Evolutionary conservation across 75 land plant genomes (phyloP), one percentile per base, ranked within the genome.

Genomic region (Azolla pinnata): DNA sequence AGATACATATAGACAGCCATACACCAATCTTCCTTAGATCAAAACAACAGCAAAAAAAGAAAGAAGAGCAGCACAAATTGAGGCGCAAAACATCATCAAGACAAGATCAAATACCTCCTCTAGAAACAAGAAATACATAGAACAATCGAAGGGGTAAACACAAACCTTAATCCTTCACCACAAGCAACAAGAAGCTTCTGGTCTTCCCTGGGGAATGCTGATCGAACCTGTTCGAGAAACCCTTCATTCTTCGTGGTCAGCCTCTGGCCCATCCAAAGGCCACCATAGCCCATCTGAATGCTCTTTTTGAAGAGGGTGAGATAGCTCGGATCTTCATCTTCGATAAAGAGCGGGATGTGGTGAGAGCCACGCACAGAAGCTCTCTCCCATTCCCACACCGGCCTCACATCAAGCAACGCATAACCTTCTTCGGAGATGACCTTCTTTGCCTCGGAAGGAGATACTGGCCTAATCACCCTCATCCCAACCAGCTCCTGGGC

Each of bases 261-360:
- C 16, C 65, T 35, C 49, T 84, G 93, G 30, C 93, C 93, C 31
- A 87, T 79, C 93, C 93, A 88, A n/a, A 70, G 51, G 2, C 93
- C 93, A 48, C 82, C 80, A 66, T 81, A 84, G 26, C 93, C 93
- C 47, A 84, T 74, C 55, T 88, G 93, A 12, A 88, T 87, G 79
- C 81, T 79, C 46, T 84, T 88, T 72, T 79, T 88, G 46, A 88
- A 23, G 28, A 84, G 71, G 1, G 88, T 81, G 7, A 79, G 10
- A 29, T 60, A 70, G 14, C 78, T 65, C 24, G 65, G 47, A 51
- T 77, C 81, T 33, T 25, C 60, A 57, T 84, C 93, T 57, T 78
- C 70, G 29, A 88, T 59, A 56, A 81, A 88, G 23, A 88, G 74
- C 1, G 93, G 85, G 7, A 84, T 85, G 65, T 88, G 93, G 62